Evolutionary conservation across 2,329 filamentous ascomycete genomes (phyloP).

Genomic region (Aureobasidium melanogenum): DNA sequence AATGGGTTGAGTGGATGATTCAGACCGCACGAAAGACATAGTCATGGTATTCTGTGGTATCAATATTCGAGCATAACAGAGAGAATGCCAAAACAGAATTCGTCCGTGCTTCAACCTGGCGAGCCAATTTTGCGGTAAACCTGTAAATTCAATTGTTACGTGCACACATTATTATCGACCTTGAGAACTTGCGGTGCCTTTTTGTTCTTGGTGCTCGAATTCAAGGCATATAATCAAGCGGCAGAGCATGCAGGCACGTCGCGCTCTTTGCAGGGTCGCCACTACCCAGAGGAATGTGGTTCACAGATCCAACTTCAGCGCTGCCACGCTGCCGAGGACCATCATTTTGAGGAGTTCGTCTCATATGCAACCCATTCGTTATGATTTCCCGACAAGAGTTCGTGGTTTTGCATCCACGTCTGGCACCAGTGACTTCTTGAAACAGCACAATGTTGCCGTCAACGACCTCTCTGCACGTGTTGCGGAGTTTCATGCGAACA

Average conservation of each 20-base stretch:
- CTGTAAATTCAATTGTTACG: background rate
- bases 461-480: constrained; percentile 38
- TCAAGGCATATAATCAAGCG: too few species aligned
- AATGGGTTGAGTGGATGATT: background rate
- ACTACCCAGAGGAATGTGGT: background rate
- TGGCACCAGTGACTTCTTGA: constrained; percentile 18
- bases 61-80: background rate
- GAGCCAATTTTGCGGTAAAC: constrained; percentile 3
- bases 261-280: background rate
- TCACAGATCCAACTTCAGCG: background rate
- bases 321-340: background rate
- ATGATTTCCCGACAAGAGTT: background rate
- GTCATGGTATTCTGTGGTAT: background rate
- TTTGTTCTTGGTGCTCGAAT: background rate
- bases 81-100: background rate
- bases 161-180: background rate
- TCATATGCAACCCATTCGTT: background rate
- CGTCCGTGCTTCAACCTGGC: background rate
- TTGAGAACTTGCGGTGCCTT: background rate
- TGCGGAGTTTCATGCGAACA: constrained; percentile 40
- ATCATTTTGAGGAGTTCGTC: background rate
- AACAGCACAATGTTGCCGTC: constrained; percentile 36
- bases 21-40: too few species aligned
- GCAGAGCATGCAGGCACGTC: background rate
- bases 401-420: constrained; percentile 2